Conservation (phyloP, 768 basidiomycete genomes). For the Cubamyces sp. region DNA sequence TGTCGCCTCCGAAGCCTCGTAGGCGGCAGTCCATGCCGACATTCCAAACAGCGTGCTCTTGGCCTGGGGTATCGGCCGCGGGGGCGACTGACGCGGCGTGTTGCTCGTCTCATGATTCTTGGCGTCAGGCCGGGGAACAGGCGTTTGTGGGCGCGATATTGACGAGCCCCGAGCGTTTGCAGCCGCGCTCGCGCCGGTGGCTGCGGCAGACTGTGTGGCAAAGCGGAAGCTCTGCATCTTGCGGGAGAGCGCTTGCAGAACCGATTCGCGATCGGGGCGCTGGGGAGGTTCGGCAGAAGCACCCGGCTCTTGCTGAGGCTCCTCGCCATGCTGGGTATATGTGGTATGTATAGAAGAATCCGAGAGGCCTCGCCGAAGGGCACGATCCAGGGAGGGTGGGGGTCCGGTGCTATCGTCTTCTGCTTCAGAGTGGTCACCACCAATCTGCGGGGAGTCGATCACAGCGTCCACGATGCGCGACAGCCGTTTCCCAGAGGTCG, state of each 20-base stretch:
- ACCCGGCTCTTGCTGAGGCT: slow-evolving; percentile 20
- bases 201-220: slow-evolving; percentile 32
- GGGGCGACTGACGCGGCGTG: slow-evolving; percentile 25
- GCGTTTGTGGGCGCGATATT: slow-evolving; percentile 22
- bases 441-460: slow-evolving; percentile 54
- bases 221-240: slow-evolving; percentile 37
- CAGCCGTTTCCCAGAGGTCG: slow-evolving; percentile 40
- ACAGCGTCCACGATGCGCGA: slow-evolving; percentile 81
- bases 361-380: slow-evolving; percentile 79
- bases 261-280: slow-evolving; percentile 32
- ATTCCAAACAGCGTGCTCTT: slow-evolving; percentile 37
- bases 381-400: slow-evolving; percentile 61
- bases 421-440: slow-evolving; percentile 42
- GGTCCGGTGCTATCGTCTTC: slow-evolving; percentile 21
- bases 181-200: slow-evolving; percentile 26
- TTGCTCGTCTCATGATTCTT: slow-evolving; percentile 14
- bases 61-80: slow-evolving; percentile 28
- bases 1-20: slow-evolving; percentile 13
- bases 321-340: slow-evolving; percentile 62
- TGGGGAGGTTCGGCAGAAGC: background rate
- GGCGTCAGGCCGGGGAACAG: background rate
- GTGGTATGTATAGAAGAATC: slow-evolving; percentile 94
- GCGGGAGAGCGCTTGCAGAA: slow-evolving; percentile 38
- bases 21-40: slow-evolving; percentile 40
- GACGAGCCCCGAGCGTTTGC: slow-evolving; percentile 3